A percentile compares a stretch with the other conserved stretches of the same genome.
Evolutionary conservation across 2,329 filamentous ascomycete genomes (phyloP).

Genomic region (Penicillium freii): DNA sequence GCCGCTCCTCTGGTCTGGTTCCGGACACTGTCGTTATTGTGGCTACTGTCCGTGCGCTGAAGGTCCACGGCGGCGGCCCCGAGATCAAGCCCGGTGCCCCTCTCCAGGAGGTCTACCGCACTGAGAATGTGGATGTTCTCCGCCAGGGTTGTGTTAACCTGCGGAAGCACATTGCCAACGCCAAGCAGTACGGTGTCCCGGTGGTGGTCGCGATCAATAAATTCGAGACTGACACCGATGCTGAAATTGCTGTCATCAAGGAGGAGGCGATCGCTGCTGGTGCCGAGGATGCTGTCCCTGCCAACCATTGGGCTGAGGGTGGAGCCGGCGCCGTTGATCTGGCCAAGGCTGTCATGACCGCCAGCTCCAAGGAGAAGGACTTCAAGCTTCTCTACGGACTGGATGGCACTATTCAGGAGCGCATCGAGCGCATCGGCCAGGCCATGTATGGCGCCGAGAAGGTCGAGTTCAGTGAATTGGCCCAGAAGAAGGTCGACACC

Average conservation of each 20-base stretch:
- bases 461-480: slow-evolving; percentile 90
- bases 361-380: slow-evolving; percentile 78
- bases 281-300: slow-evolving; percentile 86
- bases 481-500: slow-evolving; percentile 92
- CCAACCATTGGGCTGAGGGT: slow-evolving; percentile 96
- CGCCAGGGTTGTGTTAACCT: slow-evolving; percentile 90
- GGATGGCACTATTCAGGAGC: slow-evolving; percentile 76
- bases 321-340: slow-evolving; percentile 86
- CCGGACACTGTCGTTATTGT: slow-evolving; percentile 95
- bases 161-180: slow-evolving; percentile 91
- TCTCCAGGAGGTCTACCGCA: slow-evolving; percentile 82
- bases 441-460: slow-evolving; percentile 90
- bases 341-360: slow-evolving; percentile 79
- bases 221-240: slow-evolving; percentile 89
- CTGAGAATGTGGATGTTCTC: slow-evolving; percentile 90
- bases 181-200: slow-evolving; percentile 82
- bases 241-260: slow-evolving; percentile 82
- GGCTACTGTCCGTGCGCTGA: slow-evolving; percentile 89
- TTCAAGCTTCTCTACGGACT: slow-evolving; percentile 84
- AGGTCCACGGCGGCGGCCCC: slow-evolving; percentile 96
- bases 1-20: slow-evolving; percentile 84
- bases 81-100: slow-evolving; percentile 83
- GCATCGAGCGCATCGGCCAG: slow-evolving; percentile 85
- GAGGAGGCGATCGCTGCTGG: slow-evolving; percentile 90
- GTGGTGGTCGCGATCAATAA: slow-evolving; percentile 97